Conservation (phyloP, 108 stramenopile genomes). For the Thalassiosira profunda region DNA sequence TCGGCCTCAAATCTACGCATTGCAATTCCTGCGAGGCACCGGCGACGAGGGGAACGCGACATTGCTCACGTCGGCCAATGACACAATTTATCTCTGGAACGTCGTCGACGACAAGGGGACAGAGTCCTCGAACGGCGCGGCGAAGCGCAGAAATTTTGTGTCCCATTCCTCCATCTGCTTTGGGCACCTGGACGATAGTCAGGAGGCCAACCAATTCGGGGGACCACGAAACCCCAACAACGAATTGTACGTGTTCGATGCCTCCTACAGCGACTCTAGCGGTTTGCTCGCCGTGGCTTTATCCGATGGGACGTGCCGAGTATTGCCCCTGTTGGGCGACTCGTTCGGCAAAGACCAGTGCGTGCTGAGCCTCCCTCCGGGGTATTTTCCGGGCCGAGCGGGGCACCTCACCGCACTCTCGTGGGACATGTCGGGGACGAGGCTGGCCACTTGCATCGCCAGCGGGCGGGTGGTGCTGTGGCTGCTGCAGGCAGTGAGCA, state of each 20-base stretch:
- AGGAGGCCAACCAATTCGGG: constrained; percentile 56
- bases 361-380: constrained; percentile 37
- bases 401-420: constrained; percentile 82
- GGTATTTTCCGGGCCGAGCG: constrained; percentile 20
- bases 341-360: constrained; percentile 6
- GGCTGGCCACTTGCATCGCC: constrained; percentile 80
- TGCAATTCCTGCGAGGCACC: constrained; percentile 71
- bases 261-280: constrained; percentile 66
- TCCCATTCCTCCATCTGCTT: constrained; percentile 27
- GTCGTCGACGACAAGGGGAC: constrained; percentile 1
- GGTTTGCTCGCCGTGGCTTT: constrained; percentile 83
- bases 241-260: constrained; percentile 82
- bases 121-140: background rate
- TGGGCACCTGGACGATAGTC: constrained; percentile 12
- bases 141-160: constrained; percentile 20
- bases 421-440: constrained; percentile 73
- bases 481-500: constrained; percentile 29
- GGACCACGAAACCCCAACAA: constrained; percentile 87
- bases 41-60: constrained; percentile 38
- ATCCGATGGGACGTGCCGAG: constrained; percentile 79
- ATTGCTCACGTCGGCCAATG: constrained; percentile 81
- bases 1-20: constrained; percentile 80
- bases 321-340: constrained; percentile 6
- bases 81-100: constrained; percentile 85
- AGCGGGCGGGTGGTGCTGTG: constrained; percentile 80